Base-by-base conservation (phyloP, 371 early-diverging fungal species). In the Apophysomyces trapeziformis region DNA sequence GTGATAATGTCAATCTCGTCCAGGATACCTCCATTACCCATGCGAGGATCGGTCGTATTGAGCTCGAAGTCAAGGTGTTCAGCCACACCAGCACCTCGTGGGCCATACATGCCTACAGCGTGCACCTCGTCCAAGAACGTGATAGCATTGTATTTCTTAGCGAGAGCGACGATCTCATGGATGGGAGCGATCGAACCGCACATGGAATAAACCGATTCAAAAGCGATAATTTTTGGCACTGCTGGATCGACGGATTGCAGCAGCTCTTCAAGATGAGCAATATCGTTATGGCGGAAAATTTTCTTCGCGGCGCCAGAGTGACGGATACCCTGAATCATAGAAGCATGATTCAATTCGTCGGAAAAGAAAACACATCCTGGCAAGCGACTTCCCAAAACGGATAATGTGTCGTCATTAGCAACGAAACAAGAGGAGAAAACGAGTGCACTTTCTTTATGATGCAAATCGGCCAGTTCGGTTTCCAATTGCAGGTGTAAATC, bases 371-470 rank as follows among this genome's bases (percentile, higher is more conserved):
- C 90, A 76, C 93, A 92, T 57, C 86, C 87, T 57, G 96, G 96
- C 75, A 96, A 74, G 71, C 93, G 91, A 57, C 86, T 76, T 57
- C 92, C 94, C 60, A 96, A 77, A 8, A 96, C 95, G 57, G 90
- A 87, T 26, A 96, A 80, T 7, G 95, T 94, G 56, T 95, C 96
- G 70, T 96, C 97, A 81, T 96, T 96, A 73, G 97, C 97, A 6
- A 96, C 97, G 77, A 91, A 96, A 87, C 97, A 96, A 58, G 96
- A 96, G 18, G 96, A 93, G 68, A 96, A 96, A 47, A 96, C 93
- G 11, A 96, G 85, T 38, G 96, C 96, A 5, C 91, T 87, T 26
- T 89, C 87, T 74, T 93, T 95, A 68, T 87, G 87, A 82, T 96
- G 97, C 59, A 96, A 78, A 58, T 85, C 73, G 3, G 97, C 96